These are phyloP conservation scores for Yarrowia hollandica DNA, from an alignment of 805 yeast species.

Conservation along the genomic window DNA sequence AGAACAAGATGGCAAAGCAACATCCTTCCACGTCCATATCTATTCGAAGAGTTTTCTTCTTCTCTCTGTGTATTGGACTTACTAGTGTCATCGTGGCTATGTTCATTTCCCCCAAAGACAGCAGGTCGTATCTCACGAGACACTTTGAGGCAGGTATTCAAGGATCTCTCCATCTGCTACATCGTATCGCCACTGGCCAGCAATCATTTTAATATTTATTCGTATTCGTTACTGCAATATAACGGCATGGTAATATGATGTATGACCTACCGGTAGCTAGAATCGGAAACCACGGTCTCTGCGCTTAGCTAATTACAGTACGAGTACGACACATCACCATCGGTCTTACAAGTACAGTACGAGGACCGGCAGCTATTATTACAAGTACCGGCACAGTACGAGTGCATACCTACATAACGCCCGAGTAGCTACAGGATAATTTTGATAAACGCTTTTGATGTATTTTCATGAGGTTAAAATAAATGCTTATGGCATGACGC, in stretches of 20 bases:
- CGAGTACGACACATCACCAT: no score
- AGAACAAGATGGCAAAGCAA: conserved; percentile 2
- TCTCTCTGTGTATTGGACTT: conserved; percentile 89
- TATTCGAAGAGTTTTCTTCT: conserved; percentile 12
- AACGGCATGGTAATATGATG: no score
- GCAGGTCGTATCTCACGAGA: conserved; percentile 19
- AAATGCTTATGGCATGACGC: conserved; percentile 2
- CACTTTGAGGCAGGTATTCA: conserved; percentile 20
- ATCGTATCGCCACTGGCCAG: conserved; percentile 11
- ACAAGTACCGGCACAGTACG: no score
- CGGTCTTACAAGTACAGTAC: no score
- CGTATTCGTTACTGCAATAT: not conserved
- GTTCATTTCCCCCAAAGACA: conserved; percentile 51
- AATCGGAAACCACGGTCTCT: no score
- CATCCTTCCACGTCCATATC: not conserved
- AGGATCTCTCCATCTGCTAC: conserved; percentile 16
- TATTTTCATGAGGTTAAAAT: not conserved
- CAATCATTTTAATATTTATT: conserved; percentile 9
- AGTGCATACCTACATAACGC: no score
- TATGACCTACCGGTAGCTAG: no score
- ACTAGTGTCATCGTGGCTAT: conserved; percentile 78
- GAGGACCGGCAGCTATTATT: no score
- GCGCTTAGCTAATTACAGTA: no score
- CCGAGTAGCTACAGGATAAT: no score
- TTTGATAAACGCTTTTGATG: not conserved